Base-by-base conservation (phyloP, 2,329 filamentous ascomycete genomes). In the Tolypocladium inflatum region DNA sequence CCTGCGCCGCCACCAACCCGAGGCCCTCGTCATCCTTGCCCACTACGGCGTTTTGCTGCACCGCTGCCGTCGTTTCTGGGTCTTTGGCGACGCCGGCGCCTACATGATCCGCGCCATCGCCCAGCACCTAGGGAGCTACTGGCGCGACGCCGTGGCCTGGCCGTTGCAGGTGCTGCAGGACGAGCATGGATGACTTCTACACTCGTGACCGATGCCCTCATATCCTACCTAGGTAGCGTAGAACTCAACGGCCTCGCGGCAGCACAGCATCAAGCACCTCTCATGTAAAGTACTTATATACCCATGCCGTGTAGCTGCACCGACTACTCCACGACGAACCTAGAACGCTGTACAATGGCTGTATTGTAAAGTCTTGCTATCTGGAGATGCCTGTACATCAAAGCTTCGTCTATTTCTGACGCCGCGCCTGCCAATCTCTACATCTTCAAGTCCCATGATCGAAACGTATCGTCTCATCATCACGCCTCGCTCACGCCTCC, bases 31-130 rank as follows among this genome's bases (percentile, higher is more conserved):
- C 13, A 71, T 81, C 8, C 65, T 82, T 26, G 78, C 76, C 7
- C 74, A 81, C 62, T 80, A 79, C 59, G 78, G 77, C 13, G 71
- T 79, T 4, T 62, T 81, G 48, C 66, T 81, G n/a, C 74, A 79
- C 59, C 69, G 68, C 17, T 73, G 70, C 45, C 67, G 72, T 10
- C 59, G 64, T 5, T 65, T 68, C 41, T 79, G 77, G 76, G 66
- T 76, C 33, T 69, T 76, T 61, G 71, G 67, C 6, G 65, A 66
- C 55, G 67, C 67, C 2, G 72, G 72, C 1, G 64, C 66, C 0
- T 65, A 64, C 50, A 52, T 74, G 42, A 64, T 74, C 37, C 63
- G 64, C 2, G 66, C 70, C 2, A 66, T 74, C 17, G 64, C 70
- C 7, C 63, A 65, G 19, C 65, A 72, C 53, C 59, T 74, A 2